Percentiles rank a stretch among this genome's conserved stretches.
phyloP scores from a whole-genome alignment of 345 rosid species.

The Eucalyptus rudis region DNA sequence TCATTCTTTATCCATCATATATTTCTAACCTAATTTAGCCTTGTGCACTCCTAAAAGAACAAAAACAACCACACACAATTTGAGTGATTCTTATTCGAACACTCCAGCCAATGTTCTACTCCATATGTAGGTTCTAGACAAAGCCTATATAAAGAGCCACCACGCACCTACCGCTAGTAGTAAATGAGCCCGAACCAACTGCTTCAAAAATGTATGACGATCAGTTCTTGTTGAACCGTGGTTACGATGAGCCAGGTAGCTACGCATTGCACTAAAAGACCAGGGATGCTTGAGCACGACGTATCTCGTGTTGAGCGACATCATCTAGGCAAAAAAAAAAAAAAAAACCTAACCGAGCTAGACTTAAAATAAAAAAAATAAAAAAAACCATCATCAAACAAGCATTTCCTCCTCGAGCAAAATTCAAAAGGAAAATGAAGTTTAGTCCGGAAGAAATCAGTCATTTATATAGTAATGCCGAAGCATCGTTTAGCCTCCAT shows the following conservation, averaged over 20 bases:
- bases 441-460: too few relatives aligned
- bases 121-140: not conserved
- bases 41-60: not conserved
- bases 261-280: not conserved
- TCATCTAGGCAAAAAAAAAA: not conserved
- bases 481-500: too few relatives aligned
- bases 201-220: not conserved
- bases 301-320: not conserved
- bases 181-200: not conserved
- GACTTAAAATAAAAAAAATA: not conserved
- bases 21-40: not conserved
- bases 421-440: too few relatives aligned
- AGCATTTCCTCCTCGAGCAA: not conserved
- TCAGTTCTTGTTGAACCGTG: not conserved
- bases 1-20: not conserved
- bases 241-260: not conserved
- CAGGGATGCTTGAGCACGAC: not conserved
- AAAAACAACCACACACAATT: not conserved
- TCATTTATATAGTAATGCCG: too few relatives aligned
- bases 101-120: not conserved
- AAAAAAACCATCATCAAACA: not conserved
- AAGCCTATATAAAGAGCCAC: not conserved
- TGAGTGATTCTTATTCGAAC: not conserved
- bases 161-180: not conserved
- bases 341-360: not conserved